Evolutionary conservation across 2,329 filamentous ascomycete genomes (phyloP).

Genomic region (Corinectria fuckeliana): DNA sequence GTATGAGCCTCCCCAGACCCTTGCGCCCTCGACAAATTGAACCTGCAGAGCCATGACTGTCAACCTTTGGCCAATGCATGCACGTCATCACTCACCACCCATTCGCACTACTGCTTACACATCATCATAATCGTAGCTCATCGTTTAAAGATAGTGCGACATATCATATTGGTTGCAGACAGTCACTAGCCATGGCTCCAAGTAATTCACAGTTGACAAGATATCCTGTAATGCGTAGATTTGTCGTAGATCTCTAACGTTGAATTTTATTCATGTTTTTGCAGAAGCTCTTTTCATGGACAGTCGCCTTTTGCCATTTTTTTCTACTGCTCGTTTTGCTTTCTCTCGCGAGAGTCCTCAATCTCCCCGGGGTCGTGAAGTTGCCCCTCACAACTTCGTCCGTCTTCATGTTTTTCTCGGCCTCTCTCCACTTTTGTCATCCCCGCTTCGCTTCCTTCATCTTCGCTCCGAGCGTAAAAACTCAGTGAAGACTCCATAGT

Average conservation of each 20-base stretch:
- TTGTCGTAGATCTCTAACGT: slow-evolving; percentile 8
- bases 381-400: slow-evolving; percentile 11
- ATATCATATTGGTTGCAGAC: slow-evolving; percentile 21
- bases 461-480: slow-evolving; percentile 15
- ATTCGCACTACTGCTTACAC: background rate
- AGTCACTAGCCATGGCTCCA: slow-evolving; percentile 13
- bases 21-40: too few species aligned
- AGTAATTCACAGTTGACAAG: too few species aligned
- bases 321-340: slow-evolving; percentile 29
- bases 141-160: slow-evolving; percentile 2
- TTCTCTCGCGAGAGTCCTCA: slow-evolving; percentile 13
- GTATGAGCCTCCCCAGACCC: background rate
- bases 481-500: slow-evolving; percentile 17
- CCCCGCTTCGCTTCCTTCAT: slow-evolving; percentile 9
- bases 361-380: slow-evolving; percentile 8
- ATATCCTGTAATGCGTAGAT: too few species aligned
- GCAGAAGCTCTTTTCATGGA: slow-evolving; percentile 29
- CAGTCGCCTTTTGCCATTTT: slow-evolving; percentile 38
- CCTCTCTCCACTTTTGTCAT: slow-evolving; percentile 34
- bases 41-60: background rate
- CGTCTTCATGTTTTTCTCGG: slow-evolving; percentile 11
- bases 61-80: slow-evolving; percentile 10
- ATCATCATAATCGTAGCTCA: background rate
- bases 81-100: slow-evolving; percentile 11
- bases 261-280: slow-evolving; percentile 41